These are phyloP conservation scores for Margaritispora aquatica DNA, from an alignment of 495 filamentous ascomycete species.

Conservation along the genomic window DNA sequence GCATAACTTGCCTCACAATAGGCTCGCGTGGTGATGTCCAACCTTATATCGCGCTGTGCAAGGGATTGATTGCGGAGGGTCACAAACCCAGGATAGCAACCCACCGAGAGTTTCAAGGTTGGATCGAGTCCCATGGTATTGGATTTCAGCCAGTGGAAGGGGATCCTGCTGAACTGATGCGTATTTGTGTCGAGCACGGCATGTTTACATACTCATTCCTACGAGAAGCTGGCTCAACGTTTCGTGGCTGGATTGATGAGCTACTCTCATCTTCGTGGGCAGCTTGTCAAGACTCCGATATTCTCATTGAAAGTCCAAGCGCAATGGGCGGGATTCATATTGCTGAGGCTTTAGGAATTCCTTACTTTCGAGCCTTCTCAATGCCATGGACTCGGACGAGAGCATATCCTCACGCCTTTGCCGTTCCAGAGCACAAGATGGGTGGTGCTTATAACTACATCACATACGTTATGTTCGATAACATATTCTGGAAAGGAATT, in stretches of 20 bases:
- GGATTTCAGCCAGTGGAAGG: slow-evolving; percentile 84
- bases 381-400: slow-evolving; percentile 98
- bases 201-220: slow-evolving; percentile 96
- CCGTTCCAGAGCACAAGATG: slow-evolving; percentile 89
- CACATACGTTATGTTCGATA: slow-evolving; percentile 96
- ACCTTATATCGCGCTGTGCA: slow-evolving; percentile 94
- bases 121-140: slow-evolving; percentile 88
- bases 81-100: slow-evolving; percentile 87
- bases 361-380: slow-evolving; percentile 95
- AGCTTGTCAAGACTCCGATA: slow-evolving; percentile 80
- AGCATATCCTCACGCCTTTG: slow-evolving; percentile 95
- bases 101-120: slow-evolving; percentile 80
- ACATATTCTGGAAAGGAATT: slow-evolving; percentile 91
- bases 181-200: slow-evolving; percentile 91
- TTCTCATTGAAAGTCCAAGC: slow-evolving; percentile 92
- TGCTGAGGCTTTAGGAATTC: slow-evolving; percentile 88
- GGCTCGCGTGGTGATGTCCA: slow-evolving; percentile 95
- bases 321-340: slow-evolving; percentile 99
- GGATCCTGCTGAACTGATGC: slow-evolving; percentile 91
- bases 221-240: slow-evolving; percentile 78
- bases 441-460: slow-evolving; percentile 92
- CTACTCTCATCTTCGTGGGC: slow-evolving; percentile 78
- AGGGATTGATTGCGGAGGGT: slow-evolving; percentile 80
- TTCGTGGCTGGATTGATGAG: slow-evolving; percentile 90
- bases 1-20: slow-evolving; percentile 92